Evolutionary conservation across 371 early-diverging fungal species (phyloP), one percentile per base, ranked within the genome.

Genomic region (Phascolomyces articulosus): DNA sequence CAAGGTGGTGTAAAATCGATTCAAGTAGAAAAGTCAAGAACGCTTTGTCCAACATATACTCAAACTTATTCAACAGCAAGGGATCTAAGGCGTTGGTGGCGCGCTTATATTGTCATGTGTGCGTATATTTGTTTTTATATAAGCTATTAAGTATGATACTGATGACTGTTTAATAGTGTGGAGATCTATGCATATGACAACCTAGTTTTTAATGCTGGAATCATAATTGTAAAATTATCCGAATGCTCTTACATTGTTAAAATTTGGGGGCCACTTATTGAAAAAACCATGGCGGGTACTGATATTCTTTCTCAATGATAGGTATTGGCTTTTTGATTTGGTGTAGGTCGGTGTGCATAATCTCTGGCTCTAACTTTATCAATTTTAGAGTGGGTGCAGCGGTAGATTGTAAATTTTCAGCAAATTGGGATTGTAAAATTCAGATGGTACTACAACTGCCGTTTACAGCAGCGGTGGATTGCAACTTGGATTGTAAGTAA

Each of bases 81-180:
- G 41, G 41, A 41, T 41, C 41, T n/a, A 41, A 41, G 41, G 41
- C 41, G 41, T 41, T 41, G 41, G 41, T 41, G 41, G 41, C 41
- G 15, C 41, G n/a, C 41, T n/a, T 41, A n/a, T 41, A 41, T 41
- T 41, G 41, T 41, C 41, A 41, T 41, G 41, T 41, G 41, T 41
- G n/a, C 41, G 41, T 41, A 41, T 41, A 16, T 41, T 38, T 41
- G 41, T 41, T n/a, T 41, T 41, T 41, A 41, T 41, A 41, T 41
- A 41, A 41, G 41, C 16, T 41, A n/a, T 41, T 41, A 41, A 16
- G n/a, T 41, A 41, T 41, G 41, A 41, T 41, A 15, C 41, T 41
- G 41, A 41, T 41, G 41, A n/a, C 41, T 41, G 41, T 41, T 41
- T 15, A n/a, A 41, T 44, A 44, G 44, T 44, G 44, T 44, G 44